A percentile compares a stretch with the other conserved stretches of the same genome.
These are phyloP conservation scores for Pisolithus albus DNA, from an alignment of 768 basidiomycete species.

Conservation along the genomic window DNA sequence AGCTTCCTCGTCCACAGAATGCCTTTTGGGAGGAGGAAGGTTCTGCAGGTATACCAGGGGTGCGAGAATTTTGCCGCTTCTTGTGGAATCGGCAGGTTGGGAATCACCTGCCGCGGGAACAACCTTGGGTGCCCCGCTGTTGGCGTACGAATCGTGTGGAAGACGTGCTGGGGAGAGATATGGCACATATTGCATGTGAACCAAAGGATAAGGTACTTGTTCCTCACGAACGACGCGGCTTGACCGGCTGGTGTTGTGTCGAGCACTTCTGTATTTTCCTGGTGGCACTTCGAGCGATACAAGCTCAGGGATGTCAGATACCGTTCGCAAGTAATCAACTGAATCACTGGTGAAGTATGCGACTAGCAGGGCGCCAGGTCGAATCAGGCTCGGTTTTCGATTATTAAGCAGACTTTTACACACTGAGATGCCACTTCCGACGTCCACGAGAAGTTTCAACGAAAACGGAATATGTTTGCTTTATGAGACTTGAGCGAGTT, in stretches of 20 bases:
- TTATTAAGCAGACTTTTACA: neutral
- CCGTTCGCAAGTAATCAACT: conserved; percentile 45
- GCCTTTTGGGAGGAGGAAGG: conserved; percentile 54
- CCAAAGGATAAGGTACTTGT: conserved; percentile 9
- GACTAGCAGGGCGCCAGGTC: conserved; percentile 40
- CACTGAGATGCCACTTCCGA: conserved; percentile 79
- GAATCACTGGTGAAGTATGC: conserved; percentile 72
- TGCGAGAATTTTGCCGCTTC: conserved; percentile 37
- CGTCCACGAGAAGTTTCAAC: conserved; percentile 60
- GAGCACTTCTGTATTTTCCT: conserved; percentile 60
- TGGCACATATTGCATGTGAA: conserved; percentile 24
- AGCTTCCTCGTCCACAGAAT: conserved; percentile 65
- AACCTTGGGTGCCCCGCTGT: neutral
- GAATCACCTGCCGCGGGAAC: neutral
- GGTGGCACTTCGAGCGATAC: conserved; percentile 47
- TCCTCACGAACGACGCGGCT: conserved; percentile 28
- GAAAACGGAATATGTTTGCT: conserved; percentile 77
- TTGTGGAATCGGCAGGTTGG: conserved; percentile 6
- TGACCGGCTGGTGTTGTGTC: conserved; percentile 44
- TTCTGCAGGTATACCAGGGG: conserved; percentile 59
- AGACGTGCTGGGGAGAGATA: conserved; percentile 25
- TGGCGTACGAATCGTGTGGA: conserved; percentile 7
- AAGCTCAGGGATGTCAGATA: conserved; percentile 55
- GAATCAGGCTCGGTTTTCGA: neutral
- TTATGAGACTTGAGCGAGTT: conserved; percentile 50